These are phyloP conservation scores for Ilyonectria robusta DNA, from an alignment of 2,329 filamentous ascomycete genomes.

Conservation along the genomic window DNA sequence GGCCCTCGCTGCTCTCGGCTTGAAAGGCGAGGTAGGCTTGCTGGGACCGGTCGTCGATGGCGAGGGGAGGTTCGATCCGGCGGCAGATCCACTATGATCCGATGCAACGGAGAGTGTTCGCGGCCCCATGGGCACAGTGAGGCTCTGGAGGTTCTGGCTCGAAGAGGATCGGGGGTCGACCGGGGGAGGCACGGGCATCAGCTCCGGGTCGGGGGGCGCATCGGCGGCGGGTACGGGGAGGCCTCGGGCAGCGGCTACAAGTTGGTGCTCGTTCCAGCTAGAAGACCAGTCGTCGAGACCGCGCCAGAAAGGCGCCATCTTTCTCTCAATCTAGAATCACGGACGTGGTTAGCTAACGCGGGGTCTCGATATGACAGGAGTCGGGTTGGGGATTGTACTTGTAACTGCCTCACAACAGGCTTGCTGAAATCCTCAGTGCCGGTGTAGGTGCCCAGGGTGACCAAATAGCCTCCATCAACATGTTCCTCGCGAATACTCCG, in stretches of 20 bases:
- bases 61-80: constrained; percentile 69
- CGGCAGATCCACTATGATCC: constrained; percentile 74
- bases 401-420: constrained; percentile 86
- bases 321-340: constrained; percentile 83
- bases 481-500: constrained; percentile 92
- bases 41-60: constrained; percentile 54
- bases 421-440: constrained; percentile 96
- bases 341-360: constrained; percentile 36
- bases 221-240: constrained; percentile 88
- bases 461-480: constrained; percentile 93
- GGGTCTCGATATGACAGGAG: not conserved
- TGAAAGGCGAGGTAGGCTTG: constrained; percentile 73
- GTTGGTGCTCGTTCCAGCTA: constrained; percentile 93
- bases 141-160: constrained; percentile 72
- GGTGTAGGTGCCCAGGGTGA: constrained; percentile 94
- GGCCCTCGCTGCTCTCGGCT: constrained; percentile 86
- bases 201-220: constrained; percentile 81
- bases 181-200: constrained; percentile 62
- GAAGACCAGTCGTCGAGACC: constrained; percentile 91
- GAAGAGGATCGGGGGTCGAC: constrained; percentile 64
- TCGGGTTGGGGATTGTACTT: constrained; percentile 73
- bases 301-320: constrained; percentile 94
- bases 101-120: constrained; percentile 85
- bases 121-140: constrained; percentile 85
- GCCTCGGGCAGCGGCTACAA: constrained; percentile 91